phyloP scores from a whole-genome alignment of 2,329 filamentous ascomycete genomes.

The Hymenoscyphus fructigenus region DNA sequence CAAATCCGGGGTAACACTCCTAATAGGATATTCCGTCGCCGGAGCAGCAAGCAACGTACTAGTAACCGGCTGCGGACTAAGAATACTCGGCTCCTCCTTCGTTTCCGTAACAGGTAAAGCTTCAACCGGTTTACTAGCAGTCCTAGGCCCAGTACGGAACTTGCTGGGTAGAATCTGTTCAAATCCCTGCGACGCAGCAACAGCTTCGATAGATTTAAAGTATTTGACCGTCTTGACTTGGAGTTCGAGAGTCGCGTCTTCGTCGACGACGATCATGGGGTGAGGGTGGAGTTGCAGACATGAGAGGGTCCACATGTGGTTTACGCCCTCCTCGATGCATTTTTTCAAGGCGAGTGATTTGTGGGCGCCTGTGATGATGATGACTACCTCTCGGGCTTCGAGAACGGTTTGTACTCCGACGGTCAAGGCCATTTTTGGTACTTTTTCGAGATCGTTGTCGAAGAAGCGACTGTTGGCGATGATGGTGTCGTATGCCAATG shows the following conservation, averaged over 20 bases:
- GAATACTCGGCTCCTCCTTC: constrained; percentile 44
- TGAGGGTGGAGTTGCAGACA: constrained; percentile 78
- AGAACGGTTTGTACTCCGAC: constrained; percentile 83
- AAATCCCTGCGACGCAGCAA: constrained; percentile 56
- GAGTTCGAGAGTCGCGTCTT: constrained; percentile 72
- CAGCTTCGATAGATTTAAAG: constrained; percentile 69
- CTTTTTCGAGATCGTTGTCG: constrained; percentile 67
- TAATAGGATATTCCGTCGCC: constrained; percentile 53
- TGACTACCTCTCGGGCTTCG: constrained; percentile 76
- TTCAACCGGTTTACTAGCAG: constrained; percentile 23
- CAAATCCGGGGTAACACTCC: constrained; percentile 58
- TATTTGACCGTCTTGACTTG: constrained; percentile 75
- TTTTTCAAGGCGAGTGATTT: constrained; percentile 78
- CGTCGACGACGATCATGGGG: constrained; percentile 79
- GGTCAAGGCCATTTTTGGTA: constrained; percentile 79
- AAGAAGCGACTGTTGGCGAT: constrained; percentile 86
- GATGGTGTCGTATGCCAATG: constrained; percentile 82
- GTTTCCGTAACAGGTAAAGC: constrained; percentile 18
- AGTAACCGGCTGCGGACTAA: constrained; percentile 55
- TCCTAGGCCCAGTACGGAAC: constrained; percentile 50
- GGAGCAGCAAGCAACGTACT: constrained; percentile 55
- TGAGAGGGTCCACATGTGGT: constrained; percentile 90
- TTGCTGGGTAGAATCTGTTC: constrained; percentile 57
- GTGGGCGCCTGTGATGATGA: constrained; percentile 78
- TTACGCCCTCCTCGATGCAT: constrained; percentile 78